Evolutionary conservation across 116 monocot genomes (phyloP).

Genomic region (Papilionanthe hybrid): DNA sequence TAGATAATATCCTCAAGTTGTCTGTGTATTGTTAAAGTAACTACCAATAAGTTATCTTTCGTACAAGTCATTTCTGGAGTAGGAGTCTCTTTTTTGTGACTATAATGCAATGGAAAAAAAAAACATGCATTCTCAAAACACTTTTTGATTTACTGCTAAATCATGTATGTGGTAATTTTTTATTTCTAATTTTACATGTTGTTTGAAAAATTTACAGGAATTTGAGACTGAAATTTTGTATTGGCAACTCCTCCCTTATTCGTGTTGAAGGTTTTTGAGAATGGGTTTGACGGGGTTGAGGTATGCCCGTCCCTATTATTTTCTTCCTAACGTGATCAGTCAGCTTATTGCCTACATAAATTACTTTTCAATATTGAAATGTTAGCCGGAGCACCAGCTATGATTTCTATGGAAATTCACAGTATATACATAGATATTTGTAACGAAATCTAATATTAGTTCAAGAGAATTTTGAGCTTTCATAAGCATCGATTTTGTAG

Average conservation of each 20-base stretch:
- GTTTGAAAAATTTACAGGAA: not conserved
- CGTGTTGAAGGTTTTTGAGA: not conserved
- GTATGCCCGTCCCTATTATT: not conserved
- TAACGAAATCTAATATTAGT: not conserved
- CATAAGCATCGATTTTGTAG: too few relatives aligned
- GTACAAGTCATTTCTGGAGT: not conserved
- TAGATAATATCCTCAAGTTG: not conserved
- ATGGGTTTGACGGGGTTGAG: slow-evolving; percentile 1
- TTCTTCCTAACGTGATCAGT: not conserved
- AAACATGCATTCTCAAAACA: not conserved
- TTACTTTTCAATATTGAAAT: not conserved
- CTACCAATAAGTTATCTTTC: not conserved
- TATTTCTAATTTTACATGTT: not conserved
- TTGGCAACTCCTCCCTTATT: not conserved
- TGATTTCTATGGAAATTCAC: not conserved
- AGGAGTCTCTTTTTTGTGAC: not conserved
- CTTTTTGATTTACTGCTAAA: not conserved
- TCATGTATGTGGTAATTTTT: not conserved
- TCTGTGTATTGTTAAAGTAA: not conserved
- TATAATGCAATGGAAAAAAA: not conserved
- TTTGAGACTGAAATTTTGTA: not conserved
- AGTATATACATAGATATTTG: not conserved
- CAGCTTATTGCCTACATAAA: not conserved
- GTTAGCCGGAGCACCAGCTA: not conserved
- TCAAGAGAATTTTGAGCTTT: too few relatives aligned